Base-by-base conservation (phyloP, 768 basidiomycete genomes). In the Collybia nuda region DNA sequence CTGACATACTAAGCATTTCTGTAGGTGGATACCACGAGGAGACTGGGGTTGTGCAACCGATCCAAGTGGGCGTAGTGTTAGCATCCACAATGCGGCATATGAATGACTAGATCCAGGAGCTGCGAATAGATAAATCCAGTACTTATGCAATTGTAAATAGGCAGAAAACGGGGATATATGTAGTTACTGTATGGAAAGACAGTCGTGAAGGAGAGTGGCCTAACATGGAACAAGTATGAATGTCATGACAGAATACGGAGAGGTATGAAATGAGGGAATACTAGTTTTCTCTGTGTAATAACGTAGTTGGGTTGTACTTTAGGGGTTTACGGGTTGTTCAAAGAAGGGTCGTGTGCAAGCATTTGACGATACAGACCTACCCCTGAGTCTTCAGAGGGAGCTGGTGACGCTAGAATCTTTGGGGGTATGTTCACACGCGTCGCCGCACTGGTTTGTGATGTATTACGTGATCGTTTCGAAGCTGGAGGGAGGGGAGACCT, bases 11-110 rank as follows among this genome's bases (percentile, higher is more conserved):
- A 56, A 50, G 48, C 53, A 22, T 26, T 32, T 58, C 19, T 54
- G 44, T 66, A 89, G 89, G 55, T 95, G 93, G 94, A 88, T 94
- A 67, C 94, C 94, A 42, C 86, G 92, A 60, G 89, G 86, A 49
- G 96, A 98, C 67, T 99, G 96, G 96, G 96, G 96, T 49, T 97
- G 96, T 63, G 77, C 90, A 2, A 72, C 91, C 24, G 97, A 99
- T 67, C 97, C 97, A 24, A 94, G 92, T 55, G 97, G 97, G 24
- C 79, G 97, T 44, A 93, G 91, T 55, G 96, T 98, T 63, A 87
- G 82, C 68, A 98, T 98, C 61, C 97, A 99, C 78, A 91, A 87
- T 60, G 85, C 92, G 43, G 96, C 97, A 11, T 97, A 98, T 67
- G 68, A 72, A 48, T 57, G 56, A 65, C 62, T 67, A 61, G 48